These are phyloP conservation scores for Ogataea sp. DNA, from an alignment of 805 yeast species.

Conservation along the genomic window DNA sequence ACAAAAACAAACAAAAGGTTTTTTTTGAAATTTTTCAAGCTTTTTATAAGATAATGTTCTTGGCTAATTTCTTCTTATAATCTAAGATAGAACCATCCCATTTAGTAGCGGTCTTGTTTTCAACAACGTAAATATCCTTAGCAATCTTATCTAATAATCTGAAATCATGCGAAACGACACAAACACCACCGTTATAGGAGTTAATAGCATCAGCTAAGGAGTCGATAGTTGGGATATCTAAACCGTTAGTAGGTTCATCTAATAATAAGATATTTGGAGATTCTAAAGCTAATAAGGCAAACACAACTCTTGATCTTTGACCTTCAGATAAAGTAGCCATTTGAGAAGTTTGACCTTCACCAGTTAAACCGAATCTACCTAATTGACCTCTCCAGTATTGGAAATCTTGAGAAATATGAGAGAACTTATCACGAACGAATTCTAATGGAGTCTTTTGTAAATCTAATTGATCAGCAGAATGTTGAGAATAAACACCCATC, in stretches of 20 bases:
- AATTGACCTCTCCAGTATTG: conserved; percentile 98
- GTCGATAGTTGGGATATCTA: conserved; percentile 97
- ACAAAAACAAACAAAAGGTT: no score
- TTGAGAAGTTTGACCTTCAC: conserved; percentile 97
- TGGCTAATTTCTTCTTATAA: conserved; percentile 92
- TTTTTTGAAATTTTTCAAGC: neutral
- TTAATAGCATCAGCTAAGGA: conserved; percentile 95
- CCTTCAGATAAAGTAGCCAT: conserved; percentile 99
- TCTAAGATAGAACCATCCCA: conserved; percentile 91
- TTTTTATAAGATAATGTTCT: conserved; percentile 65
- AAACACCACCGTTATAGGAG: conserved; percentile 95
- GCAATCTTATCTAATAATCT: conserved; percentile 95
- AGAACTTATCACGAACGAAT: conserved; percentile 91
- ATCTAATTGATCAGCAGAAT: conserved; percentile 96
- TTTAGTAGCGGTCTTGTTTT: conserved; percentile 89
- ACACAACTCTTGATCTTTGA: conserved; percentile 98
- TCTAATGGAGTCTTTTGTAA: conserved; percentile 92
- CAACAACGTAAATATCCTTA: conserved; percentile 93
- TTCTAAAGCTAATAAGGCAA: conserved; percentile 92
- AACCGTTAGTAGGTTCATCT: conserved; percentile 99
- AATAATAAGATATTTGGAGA: conserved; percentile 88
- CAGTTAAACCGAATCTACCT: conserved; percentile 97
- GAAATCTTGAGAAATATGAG: conserved; percentile 89
- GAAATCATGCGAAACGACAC: conserved; percentile 98
- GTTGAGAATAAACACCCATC: conserved; percentile 98